Base-by-base conservation (phyloP, 1,284 basidiomycete genomes). In the Apiotrichum veenhuisii region DNA sequence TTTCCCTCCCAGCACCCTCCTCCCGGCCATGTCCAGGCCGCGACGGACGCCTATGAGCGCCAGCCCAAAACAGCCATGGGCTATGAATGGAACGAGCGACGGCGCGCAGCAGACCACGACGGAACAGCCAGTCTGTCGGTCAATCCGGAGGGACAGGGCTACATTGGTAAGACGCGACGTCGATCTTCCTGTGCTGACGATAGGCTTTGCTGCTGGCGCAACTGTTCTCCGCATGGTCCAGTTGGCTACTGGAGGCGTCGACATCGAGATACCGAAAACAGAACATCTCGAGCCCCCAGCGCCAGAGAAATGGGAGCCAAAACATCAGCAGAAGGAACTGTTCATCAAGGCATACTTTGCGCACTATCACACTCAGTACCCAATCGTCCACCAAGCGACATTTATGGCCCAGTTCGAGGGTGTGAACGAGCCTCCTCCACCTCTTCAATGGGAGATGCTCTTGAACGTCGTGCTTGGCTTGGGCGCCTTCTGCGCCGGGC, bases 321-420 rank as follows among this genome's bases (percentile, higher is more conserved):
- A 59, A 11, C 34, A 51, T 17, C 26, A 17, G 5, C 44, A 64
- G 26, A 38, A 49, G 25, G 7, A 22, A 8, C 20, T 36, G n/a
- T 67, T 50, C 50, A 50, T 68, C 42, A 61, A 63, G 33, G 51
- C 59, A 20, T 68, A 68, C 54, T 68, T 70, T 42, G n/a, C 30
- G 4, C 54, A 59, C 30, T 70, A 64, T 49, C 66, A 68, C 40
- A 54, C 55, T 0, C 64, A 67, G 53, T 70, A 70, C 36, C 66
- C 66, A 9, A 52, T 70, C 37, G 36, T 70, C 5, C 68, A 70
- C 41, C 62, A 70, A 45, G 47, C 61, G 27, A 60, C 64, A 1
- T 70, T 70, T 46, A 54, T 62, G 15, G 68, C 68, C 7, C 66
- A 70, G 42, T 52, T 58, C 11, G 54, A 55, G 43, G 62, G 67